Percentiles rank a stretch among this genome's conserved stretches.
Conservation (phyloP, 2,329 filamentous ascomycete species). For the Trichophyton equinum region DNA sequence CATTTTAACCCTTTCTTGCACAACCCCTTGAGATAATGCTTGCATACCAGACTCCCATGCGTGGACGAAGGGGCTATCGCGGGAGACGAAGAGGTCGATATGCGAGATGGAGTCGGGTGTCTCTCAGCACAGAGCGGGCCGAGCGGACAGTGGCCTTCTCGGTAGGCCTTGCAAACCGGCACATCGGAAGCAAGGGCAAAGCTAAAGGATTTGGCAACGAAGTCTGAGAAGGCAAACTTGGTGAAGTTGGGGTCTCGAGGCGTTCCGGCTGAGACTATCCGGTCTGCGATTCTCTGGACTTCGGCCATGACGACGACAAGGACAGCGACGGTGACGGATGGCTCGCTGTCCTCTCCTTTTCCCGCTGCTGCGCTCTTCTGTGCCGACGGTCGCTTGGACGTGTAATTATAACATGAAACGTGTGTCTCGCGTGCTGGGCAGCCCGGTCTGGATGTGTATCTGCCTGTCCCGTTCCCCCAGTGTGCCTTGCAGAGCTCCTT, state of each 20-base stretch:
- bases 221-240: constrained; percentile 73
- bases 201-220: constrained; percentile 69
- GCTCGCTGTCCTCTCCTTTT: neutral
- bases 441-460: neutral
- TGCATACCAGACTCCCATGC: constrained; percentile 65
- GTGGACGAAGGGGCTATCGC: constrained; percentile 30
- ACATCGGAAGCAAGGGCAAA: constrained; percentile 69
- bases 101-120: constrained; percentile 45
- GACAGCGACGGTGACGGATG: neutral
- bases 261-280: constrained; percentile 25
- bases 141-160: constrained; percentile 73
- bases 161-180: constrained; percentile 74
- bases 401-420: constrained; percentile 3
- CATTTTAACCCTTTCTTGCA: constrained; percentile 96
- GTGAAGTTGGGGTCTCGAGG: constrained; percentile 37
- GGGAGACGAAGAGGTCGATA: constrained; percentile 34
- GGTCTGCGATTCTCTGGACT: constrained; percentile 22
- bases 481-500: constrained; percentile 3
- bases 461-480: neutral
- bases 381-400: neutral
- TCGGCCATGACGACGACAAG: constrained; percentile 22
- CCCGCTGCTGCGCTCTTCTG: neutral
- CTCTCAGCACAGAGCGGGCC: constrained; percentile 76
- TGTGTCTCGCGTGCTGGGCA: neutral
- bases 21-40: constrained; percentile 92